Percentiles rank a stretch among this genome's conserved stretches.
These are phyloP conservation scores for Scheffersomyces parashehatae DNA, from an alignment of 1,139 yeast genomes.

Conservation along the genomic window DNA sequence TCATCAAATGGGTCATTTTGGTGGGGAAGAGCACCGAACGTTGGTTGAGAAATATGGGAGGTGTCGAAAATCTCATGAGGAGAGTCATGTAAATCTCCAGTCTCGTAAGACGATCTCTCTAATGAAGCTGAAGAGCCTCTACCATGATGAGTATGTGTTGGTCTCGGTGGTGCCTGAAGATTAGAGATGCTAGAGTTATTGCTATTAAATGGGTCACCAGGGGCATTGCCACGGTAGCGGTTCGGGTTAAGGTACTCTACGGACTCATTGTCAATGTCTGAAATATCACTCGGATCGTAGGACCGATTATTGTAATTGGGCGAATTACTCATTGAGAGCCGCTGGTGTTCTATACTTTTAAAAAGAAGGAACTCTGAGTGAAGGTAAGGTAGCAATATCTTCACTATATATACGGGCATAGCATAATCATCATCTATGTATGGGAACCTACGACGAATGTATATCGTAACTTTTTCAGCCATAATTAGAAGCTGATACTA, in stretches of 20 bases:
- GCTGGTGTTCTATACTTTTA: no score
- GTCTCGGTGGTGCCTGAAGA: constrained; percentile 34
- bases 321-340: no score
- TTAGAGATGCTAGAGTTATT: constrained; percentile 24
- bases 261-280: background rate
- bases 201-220: constrained; percentile 17
- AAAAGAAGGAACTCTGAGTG: no score
- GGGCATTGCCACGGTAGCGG: constrained; percentile 19
- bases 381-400: no score
- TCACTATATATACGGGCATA: no score
- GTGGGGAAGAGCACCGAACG: constrained; percentile 16
- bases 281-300: no score
- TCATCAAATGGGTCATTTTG: constrained; percentile 7
- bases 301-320: no score
- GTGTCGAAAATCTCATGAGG: constrained; percentile 23
- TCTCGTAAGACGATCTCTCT: constrained; percentile 13
- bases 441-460: no score
- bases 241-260: constrained; percentile 13
- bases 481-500: no score
- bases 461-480: no score
- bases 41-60: constrained; percentile 19
- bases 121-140: constrained; percentile 11
- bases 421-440: no score
- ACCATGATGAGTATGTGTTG: constrained; percentile 14
- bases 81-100: background rate